Conservation (phyloP, 2,329 filamentous ascomycete species). For the Didymella exigua region DNA sequence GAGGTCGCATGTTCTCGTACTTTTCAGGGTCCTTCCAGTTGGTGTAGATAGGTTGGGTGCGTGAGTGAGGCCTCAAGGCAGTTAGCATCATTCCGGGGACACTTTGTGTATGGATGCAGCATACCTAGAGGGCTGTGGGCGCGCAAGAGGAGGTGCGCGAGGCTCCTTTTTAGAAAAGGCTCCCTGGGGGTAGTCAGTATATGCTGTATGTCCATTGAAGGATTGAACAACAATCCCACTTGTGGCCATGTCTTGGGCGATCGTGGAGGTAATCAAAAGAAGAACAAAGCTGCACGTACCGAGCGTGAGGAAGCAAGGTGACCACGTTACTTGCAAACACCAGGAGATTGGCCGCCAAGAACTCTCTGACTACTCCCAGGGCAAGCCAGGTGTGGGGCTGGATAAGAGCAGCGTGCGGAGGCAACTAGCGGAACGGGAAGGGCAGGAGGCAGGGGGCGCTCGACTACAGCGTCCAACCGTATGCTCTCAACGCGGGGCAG, state of each 20-base stretch:
- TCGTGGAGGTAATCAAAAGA: neutral
- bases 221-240: neutral
- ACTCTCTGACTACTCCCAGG: neutral
- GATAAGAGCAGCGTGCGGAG: constrained; percentile 1
- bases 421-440: constrained; percentile 5
- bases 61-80: neutral
- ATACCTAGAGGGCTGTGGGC: neutral
- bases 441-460: constrained; percentile 7
- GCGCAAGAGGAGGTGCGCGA: neutral
- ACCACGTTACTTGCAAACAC: neutral
- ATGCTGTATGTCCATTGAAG: neutral
- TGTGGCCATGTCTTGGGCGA: neutral
- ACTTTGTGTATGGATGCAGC: neutral
- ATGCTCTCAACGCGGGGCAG: neutral
- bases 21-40: neutral
- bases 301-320: neutral
- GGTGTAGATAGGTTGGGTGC: neutral
- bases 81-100: neutral
- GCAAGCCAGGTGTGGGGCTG: neutral
- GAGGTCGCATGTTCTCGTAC: neutral
- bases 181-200: neutral
- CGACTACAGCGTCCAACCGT: constrained; percentile 1
- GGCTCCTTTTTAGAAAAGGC: neutral
- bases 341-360: neutral
- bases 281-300: neutral